Conservation (phyloP, 2,329 filamentous ascomycete genomes). For the Sporothrix brunneoviolacea region DNA sequence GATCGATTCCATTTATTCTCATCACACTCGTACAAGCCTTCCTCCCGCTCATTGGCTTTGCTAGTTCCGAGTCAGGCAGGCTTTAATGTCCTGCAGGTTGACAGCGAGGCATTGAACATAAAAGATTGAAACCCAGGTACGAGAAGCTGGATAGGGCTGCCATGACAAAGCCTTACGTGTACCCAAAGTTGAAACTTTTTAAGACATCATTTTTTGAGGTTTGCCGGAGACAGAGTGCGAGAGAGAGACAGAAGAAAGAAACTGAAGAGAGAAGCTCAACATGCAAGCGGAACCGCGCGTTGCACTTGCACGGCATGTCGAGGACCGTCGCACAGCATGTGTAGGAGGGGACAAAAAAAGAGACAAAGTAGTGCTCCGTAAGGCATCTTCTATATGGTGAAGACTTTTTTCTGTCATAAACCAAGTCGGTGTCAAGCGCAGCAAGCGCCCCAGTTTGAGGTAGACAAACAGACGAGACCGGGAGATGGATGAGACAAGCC, state of each 20-base stretch:
- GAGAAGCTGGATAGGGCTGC: neutral
- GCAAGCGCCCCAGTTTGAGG: conserved; percentile 3
- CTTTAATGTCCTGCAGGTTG: too few species aligned
- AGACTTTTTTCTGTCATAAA: neutral
- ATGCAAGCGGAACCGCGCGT: conserved; percentile 5
- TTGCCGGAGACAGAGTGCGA: neutral
- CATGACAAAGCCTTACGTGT: conserved; percentile 10
- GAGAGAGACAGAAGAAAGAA: neutral
- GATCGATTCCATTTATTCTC: too few species aligned
- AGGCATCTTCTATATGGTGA: conserved; percentile 3
- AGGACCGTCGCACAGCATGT: conserved; percentile 2
- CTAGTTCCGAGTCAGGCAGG: neutral
- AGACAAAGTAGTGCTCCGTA: neutral
- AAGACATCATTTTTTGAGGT: neutral
- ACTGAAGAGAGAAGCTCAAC: neutral
- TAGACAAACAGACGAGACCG: conserved; percentile 4
- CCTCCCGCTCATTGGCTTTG: neutral
- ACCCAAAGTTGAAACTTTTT: neutral
- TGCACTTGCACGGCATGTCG: conserved; percentile 5
- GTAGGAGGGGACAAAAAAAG: too few species aligned
- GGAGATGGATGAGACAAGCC: neutral
- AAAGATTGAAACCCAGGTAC: neutral
- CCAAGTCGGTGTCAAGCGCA: neutral
- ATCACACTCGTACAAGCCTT: conserved; percentile 9
- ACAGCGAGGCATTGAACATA: neutral